These are phyloP conservation scores for Lactarius indigo DNA, from an alignment of 768 basidiomycete species.

Conservation along the genomic window DNA sequence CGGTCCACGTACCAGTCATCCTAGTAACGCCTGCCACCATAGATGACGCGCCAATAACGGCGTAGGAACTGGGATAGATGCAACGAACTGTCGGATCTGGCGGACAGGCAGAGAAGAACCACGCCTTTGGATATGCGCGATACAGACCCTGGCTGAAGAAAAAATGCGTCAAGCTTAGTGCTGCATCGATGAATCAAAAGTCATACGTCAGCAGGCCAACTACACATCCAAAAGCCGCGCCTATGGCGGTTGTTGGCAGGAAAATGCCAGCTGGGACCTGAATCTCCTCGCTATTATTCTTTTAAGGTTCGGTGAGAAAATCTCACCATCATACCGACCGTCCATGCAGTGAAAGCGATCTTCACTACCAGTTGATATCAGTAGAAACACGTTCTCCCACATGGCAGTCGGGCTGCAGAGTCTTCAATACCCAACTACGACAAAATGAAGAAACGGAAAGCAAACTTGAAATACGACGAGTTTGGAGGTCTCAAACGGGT, in stretches of 20 bases:
- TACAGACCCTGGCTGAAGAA: no score
- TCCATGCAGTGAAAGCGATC: constrained; percentile 65
- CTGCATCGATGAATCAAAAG: background rate
- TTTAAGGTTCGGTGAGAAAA: background rate
- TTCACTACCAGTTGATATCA: constrained; percentile 61
- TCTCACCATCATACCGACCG: constrained; percentile 71
- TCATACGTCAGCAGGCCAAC: constrained; percentile 64
- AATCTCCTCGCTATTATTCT: no score
- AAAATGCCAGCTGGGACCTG: constrained; percentile 77
- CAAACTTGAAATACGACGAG: constrained; percentile 73
- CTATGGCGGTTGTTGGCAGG: constrained; percentile 70
- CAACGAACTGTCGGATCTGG: no score
- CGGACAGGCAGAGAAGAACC: no score
- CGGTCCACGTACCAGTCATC: no score
- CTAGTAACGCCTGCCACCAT: no score
- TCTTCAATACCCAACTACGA: background rate
- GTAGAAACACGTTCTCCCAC: constrained; percentile 64
- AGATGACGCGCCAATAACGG: no score
- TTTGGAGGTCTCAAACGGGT: constrained; percentile 84
- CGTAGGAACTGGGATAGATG: no score
- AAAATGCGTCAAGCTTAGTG: no score
- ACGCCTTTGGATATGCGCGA: no score
- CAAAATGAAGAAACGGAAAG: background rate
- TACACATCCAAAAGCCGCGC: constrained; percentile 70
- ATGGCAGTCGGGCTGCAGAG: constrained; percentile 54